Evolutionary conservation across 1,284 basidiomycete genomes (phyloP), one percentile per base, ranked within the genome.

Genomic region (Ceratobasidium theobromae): DNA sequence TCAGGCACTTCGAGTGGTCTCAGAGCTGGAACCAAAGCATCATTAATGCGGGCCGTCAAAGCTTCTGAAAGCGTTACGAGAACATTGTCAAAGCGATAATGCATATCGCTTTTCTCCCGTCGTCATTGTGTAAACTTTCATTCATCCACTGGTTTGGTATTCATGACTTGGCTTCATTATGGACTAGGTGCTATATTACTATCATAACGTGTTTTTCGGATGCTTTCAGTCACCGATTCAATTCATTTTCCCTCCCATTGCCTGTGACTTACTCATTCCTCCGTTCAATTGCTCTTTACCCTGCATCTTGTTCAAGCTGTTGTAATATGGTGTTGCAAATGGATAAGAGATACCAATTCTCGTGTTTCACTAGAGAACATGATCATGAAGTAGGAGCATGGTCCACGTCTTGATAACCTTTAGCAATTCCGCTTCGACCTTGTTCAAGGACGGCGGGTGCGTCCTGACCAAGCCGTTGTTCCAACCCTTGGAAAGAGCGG

Each of bases 371-470:
- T 38, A 38, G 35, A 16, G 43, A 45, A 6, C 18, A 21, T 33
- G 32, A 25, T 64, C 16, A 48, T 25, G 35, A 38, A 4, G 14
- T 46, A 14, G 54, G 38, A 14, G 55, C 5, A 48, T 58, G 66
- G n/a, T 64, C 67, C 11, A 68, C 58, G 18, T 71, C 80, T 14
- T 81, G 78, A 75, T 99, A 98, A 3, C 90, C 92, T 69, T 88
- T 84, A 32, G 96, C 95, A 54, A 97, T 91, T 3, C 96, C 96
- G 70, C 83, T 91, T 66, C 93, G 79, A 0, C 93, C 96, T 76
- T 96, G 88, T 77, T 98, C 93, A 62, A 99, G 77, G 51, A 86
- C 73, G 68, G 89, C 85, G 0, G 95, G 94, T 8, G 82, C 84
- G 72, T 96, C 92, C 74, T 90, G 78, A 0, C 93, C 95, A 14